Percentiles rank a stretch among this genome's conserved stretches.
These are phyloP conservation scores for Pelargonium nanum DNA, from an alignment of 345 rosid genomes.

Conservation along the genomic window DNA sequence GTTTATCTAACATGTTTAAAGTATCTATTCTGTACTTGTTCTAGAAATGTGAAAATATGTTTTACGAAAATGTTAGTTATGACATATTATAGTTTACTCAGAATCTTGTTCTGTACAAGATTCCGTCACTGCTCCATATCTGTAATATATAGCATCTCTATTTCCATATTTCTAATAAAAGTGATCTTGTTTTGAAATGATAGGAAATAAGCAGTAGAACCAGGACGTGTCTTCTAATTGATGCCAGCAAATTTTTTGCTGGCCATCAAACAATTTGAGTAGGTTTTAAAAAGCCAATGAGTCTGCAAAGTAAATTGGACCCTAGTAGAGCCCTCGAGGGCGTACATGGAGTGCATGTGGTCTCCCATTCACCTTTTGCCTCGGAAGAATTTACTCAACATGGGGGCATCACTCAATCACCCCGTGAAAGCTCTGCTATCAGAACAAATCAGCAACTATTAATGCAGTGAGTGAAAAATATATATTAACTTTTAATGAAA, in stretches of 20 bases:
- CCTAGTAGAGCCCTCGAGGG: constrained; percentile 56
- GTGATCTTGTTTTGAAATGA: not conserved
- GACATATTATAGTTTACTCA: not conserved
- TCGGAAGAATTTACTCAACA: constrained; percentile 34
- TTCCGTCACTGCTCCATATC: not conserved
- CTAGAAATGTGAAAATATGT: not conserved
- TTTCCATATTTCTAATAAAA: not conserved
- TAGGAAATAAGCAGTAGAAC: not conserved
- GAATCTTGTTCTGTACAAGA: not conserved
- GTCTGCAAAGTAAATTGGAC: constrained; percentile 28
- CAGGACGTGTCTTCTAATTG: constrained; percentile 8
- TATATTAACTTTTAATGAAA: too few species aligned
- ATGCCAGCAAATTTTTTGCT: constrained; percentile 37
- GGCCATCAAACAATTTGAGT: constrained; percentile 21
- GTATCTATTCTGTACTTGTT: not conserved
- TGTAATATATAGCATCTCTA: not conserved
- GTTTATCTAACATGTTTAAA: too few species aligned
- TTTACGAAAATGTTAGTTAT: not conserved
- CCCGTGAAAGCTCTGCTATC: constrained; percentile 26
- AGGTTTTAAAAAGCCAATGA: constrained; percentile 29
- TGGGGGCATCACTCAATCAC: constrained; percentile 31
- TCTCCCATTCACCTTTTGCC: constrained; percentile 60
- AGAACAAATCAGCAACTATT: constrained; percentile 40
- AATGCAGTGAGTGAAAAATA: constrained; percentile 51
- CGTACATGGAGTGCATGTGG: constrained; percentile 65